Conservation (phyloP, 352 stramenopile species). For the Pythium folliculosum region DNA sequence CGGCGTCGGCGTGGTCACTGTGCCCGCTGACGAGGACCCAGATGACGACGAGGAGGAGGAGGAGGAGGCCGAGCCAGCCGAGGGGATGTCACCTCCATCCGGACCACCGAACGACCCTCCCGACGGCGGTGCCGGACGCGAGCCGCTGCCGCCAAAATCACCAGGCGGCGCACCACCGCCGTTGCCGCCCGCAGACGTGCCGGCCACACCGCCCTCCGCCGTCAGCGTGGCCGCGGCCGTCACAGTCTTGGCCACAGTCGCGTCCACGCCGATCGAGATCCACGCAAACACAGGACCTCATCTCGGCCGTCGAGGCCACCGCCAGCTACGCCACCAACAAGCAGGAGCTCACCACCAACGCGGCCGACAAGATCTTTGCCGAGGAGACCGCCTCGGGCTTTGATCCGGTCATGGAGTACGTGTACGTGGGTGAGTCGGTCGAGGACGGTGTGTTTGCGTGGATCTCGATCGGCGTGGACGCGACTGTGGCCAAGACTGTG, state of each 20-base stretch:
- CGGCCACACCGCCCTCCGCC: constrained; percentile 9
- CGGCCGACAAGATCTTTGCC: constrained; percentile 27
- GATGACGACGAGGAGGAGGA: too few relatives aligned
- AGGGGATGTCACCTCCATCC: too few relatives aligned
- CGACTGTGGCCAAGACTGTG: constrained; percentile 28
- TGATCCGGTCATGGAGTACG: constrained; percentile 40
- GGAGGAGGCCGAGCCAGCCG: too few relatives aligned
- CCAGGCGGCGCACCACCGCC: too few relatives aligned
- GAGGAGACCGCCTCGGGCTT: constrained; percentile 30
- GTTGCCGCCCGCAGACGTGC: background rate
- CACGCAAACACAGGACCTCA: constrained; percentile 29
- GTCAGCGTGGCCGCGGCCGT: constrained; percentile 29
- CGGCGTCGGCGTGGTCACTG: too few relatives aligned
- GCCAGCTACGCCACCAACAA: constrained; percentile 29
- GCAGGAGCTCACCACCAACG: constrained; percentile 33
- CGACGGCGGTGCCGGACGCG: too few relatives aligned
- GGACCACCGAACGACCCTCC: too few relatives aligned
- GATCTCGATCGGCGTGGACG: constrained; percentile 39
- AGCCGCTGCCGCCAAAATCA: too few relatives aligned
- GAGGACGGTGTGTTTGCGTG: constrained; percentile 28
- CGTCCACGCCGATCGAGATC: constrained; percentile 39
- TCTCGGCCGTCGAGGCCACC: constrained; percentile 5
- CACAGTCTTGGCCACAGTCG: constrained; percentile 28
- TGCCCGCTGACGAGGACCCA: too few relatives aligned
- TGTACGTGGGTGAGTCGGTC: constrained; percentile 33